Conservation (phyloP, 1,284 basidiomycete species). For the Flammula alnicola region DNA sequence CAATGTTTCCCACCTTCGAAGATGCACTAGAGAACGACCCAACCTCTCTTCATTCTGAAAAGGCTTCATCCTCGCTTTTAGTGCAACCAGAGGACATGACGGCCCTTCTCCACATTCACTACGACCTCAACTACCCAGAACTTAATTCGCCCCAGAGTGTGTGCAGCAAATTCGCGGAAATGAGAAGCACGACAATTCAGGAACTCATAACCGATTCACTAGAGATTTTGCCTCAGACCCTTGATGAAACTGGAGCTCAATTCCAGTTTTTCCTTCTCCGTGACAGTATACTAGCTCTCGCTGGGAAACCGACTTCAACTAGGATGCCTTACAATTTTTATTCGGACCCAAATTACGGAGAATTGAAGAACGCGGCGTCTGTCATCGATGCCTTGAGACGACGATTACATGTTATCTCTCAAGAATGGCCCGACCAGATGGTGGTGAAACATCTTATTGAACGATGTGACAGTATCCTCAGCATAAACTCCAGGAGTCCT, state of each 20-base stretch:
- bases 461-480: conserved; percentile 75
- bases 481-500: conserved; percentile 71
- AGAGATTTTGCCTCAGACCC: conserved; percentile 40
- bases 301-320: conserved; percentile 23
- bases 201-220: conserved; percentile 37
- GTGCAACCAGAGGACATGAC: conserved; percentile 34
- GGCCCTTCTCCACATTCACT: conserved; percentile 44
- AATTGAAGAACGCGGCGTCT: conserved; percentile 65
- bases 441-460: conserved; percentile 86
- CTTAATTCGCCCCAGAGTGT: background rate
- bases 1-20: conserved; percentile 86
- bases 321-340: conserved; percentile 76
- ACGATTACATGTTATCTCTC: conserved; percentile 64
- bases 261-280: conserved; percentile 53
- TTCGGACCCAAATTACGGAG: conserved; percentile 69
- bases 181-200: conserved; percentile 35
- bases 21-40: conserved; percentile 51
- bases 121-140: conserved; percentile 27
- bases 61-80: conserved; percentile 19
- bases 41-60: conserved; percentile 8
- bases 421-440: conserved; percentile 97
- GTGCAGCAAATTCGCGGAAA: conserved; percentile 12
- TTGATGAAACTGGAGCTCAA: conserved; percentile 54
- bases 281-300: conserved; percentile 37
- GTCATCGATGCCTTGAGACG: conserved; percentile 56